Evolutionary conservation across 2,329 filamentous ascomycete genomes (phyloP).

Genomic region (Aspergillus cejpii): DNA sequence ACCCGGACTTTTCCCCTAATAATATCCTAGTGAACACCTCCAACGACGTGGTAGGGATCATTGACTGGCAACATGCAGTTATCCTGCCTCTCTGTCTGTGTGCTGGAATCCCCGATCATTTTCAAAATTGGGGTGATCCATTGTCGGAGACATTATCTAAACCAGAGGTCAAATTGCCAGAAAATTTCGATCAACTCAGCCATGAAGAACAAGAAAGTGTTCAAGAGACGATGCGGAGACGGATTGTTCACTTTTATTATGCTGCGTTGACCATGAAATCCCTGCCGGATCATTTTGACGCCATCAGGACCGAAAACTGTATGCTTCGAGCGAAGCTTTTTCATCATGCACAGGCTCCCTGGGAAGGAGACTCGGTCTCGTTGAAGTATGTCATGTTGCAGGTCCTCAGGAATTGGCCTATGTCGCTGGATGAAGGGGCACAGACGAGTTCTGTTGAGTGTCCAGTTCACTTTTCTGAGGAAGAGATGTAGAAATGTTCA

Average conservation of each 20-base stretch:
- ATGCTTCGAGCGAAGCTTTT: constrained; percentile 25
- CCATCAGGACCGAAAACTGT: constrained; percentile 12
- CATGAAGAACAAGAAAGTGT: constrained; percentile 17
- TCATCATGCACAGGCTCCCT: constrained; percentile 18
- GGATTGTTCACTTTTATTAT: constrained; percentile 24
- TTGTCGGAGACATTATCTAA: constrained; percentile 20
- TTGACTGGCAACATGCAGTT: constrained; percentile 29
- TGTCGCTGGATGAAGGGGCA: constrained; percentile 9
- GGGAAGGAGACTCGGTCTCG: constrained; percentile 26
- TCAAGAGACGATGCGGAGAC: constrained; percentile 18
- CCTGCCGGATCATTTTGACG: constrained; percentile 22
- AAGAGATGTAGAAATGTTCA: constrained; percentile 14
- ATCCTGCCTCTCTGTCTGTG: constrained; percentile 26
- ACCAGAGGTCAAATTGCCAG: constrained; percentile 21
- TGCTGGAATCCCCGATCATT: constrained; percentile 28
- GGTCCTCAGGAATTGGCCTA: constrained; percentile 19
- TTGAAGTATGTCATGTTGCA: constrained; percentile 22
- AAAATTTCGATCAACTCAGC: constrained; percentile 18
- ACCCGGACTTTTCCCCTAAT: constrained; percentile 25
- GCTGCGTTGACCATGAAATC: constrained; percentile 20
- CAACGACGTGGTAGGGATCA: constrained; percentile 23
- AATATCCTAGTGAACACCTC: constrained; percentile 27
- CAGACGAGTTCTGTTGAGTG: constrained; percentile 5
- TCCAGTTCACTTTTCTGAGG: constrained; percentile 18
- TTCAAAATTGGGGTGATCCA: constrained; percentile 32